Base-by-base conservation (phyloP, 139 green algal species). In the Yamagishiella unicocca region DNA sequence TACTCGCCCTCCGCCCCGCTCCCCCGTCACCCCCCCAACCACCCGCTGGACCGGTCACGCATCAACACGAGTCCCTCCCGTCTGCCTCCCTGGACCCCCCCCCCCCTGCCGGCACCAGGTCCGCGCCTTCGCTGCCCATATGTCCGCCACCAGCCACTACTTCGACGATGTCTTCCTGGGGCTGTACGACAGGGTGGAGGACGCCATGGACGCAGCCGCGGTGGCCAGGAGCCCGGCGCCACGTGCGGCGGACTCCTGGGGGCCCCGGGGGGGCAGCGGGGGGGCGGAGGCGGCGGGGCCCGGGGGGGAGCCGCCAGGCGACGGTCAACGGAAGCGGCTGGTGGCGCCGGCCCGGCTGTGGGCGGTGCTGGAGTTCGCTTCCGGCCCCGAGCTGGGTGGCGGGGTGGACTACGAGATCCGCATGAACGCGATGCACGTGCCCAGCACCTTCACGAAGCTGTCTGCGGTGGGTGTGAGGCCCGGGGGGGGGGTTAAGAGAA, bases 351-450 rank as follows among this genome's bases (percentile, higher is more conserved):
- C 1, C 17, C 79, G 79, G 62, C 62, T 85, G 61, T 85, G 79
- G 79, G 90, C 90, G 1, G 87, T 93, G 40, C 83, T 93, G 79
- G 84, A 87, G 29, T 93, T 93, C 45, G 37, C 73, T 0, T 86
- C 64, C 10, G 88, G 82, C 2, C 78, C 88, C 2, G 42, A 45
- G 10, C 62, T 35, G 2, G 83, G 75, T 3, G 43, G 21, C n/a
- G 64, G 42, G 14, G 85, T 67, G 35, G 89, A 92, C 31, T 90
- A 89, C 85, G 86, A 75, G 40, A 91, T 93, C 10, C 75, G 90
- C 6, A 88, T 90, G 87, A 84, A 89, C 29, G 85, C 79, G 40
- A 83, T 88, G 4, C 81, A 88, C 14, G 67, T 89, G 54, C 90
- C 90, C 1, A 22, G 24, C 14, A 91, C 90, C 33, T 90, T 77